These are phyloP conservation scores for Paraconiothyrium brasiliense DNA, from an alignment of 2,329 filamentous ascomycete genomes.

Conservation along the genomic window DNA sequence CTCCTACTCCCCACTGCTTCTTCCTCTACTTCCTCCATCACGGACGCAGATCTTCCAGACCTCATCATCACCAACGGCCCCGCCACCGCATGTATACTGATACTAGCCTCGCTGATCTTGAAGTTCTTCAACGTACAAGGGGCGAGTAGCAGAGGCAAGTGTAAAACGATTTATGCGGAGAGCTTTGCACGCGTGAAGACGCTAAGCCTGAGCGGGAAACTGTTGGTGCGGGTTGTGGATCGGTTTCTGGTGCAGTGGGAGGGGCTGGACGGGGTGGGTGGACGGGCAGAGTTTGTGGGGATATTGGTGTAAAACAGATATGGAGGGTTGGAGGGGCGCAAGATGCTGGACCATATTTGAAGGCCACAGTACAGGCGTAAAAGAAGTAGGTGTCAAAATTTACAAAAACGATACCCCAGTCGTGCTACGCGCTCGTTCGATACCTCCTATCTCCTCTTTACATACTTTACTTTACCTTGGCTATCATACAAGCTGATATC, in stretches of 20 bases:
- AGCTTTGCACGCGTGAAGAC: slow-evolving; percentile 87
- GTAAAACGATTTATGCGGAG: slow-evolving; percentile 87
- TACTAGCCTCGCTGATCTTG: slow-evolving; percentile 65
- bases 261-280: slow-evolving; percentile 60
- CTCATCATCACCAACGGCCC: slow-evolving; percentile 89
- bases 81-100: slow-evolving; percentile 82
- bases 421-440: not conserved
- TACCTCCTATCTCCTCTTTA: not conserved
- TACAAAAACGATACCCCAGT: slow-evolving; percentile 18
- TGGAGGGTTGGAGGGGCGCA: too few relatives aligned
- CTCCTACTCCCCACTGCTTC: slow-evolving; percentile 48
- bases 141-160: slow-evolving; percentile 57
- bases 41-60: slow-evolving; percentile 66
- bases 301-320: slow-evolving; percentile 45
- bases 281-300: slow-evolving; percentile 55
- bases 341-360: too few relatives aligned
- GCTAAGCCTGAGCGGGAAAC: slow-evolving; percentile 83
- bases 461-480: not conserved
- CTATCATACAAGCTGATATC: slow-evolving; percentile 27
- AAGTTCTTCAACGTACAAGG: slow-evolving; percentile 59
- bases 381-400: slow-evolving; percentile 6
- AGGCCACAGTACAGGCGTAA: slow-evolving; percentile 5
- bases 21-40: slow-evolving; percentile 24
- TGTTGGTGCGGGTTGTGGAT: slow-evolving; percentile 78
- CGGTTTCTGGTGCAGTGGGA: slow-evolving; percentile 85